Evolutionary conservation across 495 filamentous ascomycete genomes (phyloP).

Genomic region (Cercophora newfieldiana): DNA sequence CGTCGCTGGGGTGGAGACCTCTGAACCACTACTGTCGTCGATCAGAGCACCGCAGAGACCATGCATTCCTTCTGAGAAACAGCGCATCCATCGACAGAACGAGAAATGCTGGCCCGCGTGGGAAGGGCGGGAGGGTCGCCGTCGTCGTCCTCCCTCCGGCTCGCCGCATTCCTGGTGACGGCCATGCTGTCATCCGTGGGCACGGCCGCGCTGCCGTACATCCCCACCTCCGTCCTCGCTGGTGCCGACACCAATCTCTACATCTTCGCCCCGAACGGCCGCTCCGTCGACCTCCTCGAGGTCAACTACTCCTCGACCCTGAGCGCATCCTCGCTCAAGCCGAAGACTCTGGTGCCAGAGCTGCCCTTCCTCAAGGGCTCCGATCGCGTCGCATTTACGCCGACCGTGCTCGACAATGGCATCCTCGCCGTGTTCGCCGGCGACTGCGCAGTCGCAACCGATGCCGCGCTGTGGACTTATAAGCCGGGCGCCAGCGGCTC

Average conservation of each 20-base stretch:
- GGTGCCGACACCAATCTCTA: slow-evolving; percentile 46
- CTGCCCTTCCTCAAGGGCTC: slow-evolving; percentile 63
- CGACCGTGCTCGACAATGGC: slow-evolving; percentile 64
- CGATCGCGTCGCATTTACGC: slow-evolving; percentile 54
- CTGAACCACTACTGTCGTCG: too few species aligned
- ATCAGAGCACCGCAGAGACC: background rate
- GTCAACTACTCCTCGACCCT: slow-evolving; percentile 63
- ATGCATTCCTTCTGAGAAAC: slow-evolving; percentile 17
- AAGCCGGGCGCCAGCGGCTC: slow-evolving; percentile 21
- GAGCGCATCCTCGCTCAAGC: slow-evolving; percentile 49
- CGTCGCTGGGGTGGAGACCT: background rate
- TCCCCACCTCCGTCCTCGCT: slow-evolving; percentile 65
- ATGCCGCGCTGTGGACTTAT: slow-evolving; percentile 43
- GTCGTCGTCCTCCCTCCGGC: background rate
- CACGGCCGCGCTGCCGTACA: slow-evolving; percentile 62
- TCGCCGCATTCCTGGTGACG: slow-evolving; percentile 8
- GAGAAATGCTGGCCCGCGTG: slow-evolving; percentile 10
- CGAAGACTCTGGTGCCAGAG: slow-evolving; percentile 57
- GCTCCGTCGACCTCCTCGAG: slow-evolving; percentile 52
- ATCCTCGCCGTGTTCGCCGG: slow-evolving; percentile 70
- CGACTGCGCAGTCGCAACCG: slow-evolving; percentile 53
- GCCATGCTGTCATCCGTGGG: slow-evolving; percentile 1
- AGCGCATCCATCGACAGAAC: background rate
- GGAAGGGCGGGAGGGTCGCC: background rate
- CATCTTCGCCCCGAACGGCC: slow-evolving; percentile 54